Evolutionary conservation across 768 basidiomycete species (phyloP).

Genomic region (Pisolithus orientalis): DNA sequence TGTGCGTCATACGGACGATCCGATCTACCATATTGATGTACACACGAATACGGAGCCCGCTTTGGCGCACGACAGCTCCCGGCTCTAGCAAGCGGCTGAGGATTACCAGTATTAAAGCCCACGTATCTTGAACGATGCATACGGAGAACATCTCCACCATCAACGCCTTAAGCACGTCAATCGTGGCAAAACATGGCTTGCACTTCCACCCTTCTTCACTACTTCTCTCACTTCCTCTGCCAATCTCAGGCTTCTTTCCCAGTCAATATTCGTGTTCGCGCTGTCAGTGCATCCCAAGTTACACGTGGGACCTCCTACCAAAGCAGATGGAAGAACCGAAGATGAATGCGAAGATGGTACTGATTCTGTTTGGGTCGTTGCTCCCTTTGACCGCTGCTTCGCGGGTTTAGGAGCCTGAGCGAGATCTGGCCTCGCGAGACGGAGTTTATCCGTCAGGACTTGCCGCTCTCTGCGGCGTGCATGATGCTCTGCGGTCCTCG

Average conservation of each 20-base stretch:
- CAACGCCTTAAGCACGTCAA: conserved; percentile 17
- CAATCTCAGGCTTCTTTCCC: conserved; percentile 22
- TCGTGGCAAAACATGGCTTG: conserved; percentile 21
- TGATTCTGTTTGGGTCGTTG: not conserved
- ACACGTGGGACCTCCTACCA: too few species aligned
- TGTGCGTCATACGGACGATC: too few species aligned
- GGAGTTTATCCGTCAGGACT: conserved; percentile 34
- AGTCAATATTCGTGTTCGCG: conserved; percentile 16
- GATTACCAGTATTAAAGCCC: too few species aligned
- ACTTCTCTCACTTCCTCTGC: conserved; percentile 17
- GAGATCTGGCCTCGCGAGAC: conserved; percentile 38
- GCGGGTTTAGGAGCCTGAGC: conserved; percentile 25
- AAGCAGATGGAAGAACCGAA: not conserved
- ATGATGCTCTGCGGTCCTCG: conserved; percentile 16
- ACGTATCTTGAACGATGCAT: too few species aligned
- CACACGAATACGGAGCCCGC: too few species aligned
- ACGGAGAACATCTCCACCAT: not conserved
- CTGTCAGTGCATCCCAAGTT: not conserved
- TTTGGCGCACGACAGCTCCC: too few species aligned
- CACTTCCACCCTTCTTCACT: conserved; percentile 12
- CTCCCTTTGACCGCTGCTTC: conserved; percentile 11
- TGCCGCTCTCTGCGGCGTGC: conserved; percentile 15
- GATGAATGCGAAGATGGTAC: not conserved
- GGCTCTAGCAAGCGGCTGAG: too few species aligned
- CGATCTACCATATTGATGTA: too few species aligned